Base-by-base conservation (phyloP, 2,329 filamentous ascomycete species). In the Xylariaceae sp. region DNA sequence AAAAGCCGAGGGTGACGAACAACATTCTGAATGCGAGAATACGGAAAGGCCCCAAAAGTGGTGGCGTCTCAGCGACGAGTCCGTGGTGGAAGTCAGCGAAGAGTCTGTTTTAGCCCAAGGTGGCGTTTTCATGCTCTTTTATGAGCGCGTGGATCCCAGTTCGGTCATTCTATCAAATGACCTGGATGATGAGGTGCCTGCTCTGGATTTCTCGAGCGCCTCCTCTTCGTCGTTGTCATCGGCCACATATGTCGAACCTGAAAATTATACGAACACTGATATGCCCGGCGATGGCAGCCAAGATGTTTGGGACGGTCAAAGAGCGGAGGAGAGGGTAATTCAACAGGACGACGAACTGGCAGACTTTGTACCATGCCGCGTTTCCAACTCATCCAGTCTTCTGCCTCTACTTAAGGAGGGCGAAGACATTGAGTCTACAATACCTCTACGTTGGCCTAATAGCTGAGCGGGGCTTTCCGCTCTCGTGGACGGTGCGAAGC, bases 61-160 rank as follows among this genome's bases (percentile, higher is more conserved):
- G 92, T 98, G 88, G 82, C 74, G 85, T 12, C 71, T 97, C 18
- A 97, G 90, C 59, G 90, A 97, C 54, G 86, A 95, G 44, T 81
- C 84, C 46, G 89, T 97, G 6, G 77, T 71, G 44, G 71, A 76
- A 48, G 83, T 89, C 16, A 76, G 76, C 14, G 86, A 95, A 58
- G 73, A 81, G 9, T 73, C 75, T 18, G 85, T 94, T 0, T 66
- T 92, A 35, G 73, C 71, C 2, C 83, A 94, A 51, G 81, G 81
- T 0, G 88, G 87, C 2, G 90, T 89, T 0, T 97, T 97, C 58
- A 97, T 98, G 90, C 73, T 97, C 1, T 97, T 97, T 60, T 98
- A 97, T 60, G 90, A 98, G 59, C 78, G 76, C 32, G 67, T 84
- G 16, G 78, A 83, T 41, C 61, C 70, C 1, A 65, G 59, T 26